Evolutionary conservation across 352 stramenopile species (phyloP), one percentile per base, ranked within the genome.

Genomic region (Phytophthora pini): DNA sequence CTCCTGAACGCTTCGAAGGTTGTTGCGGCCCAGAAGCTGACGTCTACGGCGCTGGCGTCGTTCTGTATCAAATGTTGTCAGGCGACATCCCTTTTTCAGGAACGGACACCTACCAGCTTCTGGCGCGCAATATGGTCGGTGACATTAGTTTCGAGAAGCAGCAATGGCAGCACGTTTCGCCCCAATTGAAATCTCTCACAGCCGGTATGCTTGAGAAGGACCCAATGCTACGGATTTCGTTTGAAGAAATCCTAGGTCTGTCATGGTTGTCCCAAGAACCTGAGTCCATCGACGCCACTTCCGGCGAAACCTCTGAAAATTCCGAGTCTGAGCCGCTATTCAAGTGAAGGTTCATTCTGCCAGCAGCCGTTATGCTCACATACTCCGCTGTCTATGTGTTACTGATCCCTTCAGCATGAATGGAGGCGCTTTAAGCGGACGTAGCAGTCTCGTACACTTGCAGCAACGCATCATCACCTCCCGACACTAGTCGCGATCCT

Each of bases 371-470:
- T 36, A 39, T 38, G 17, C 26, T 53, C 43, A 31, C 41, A 2
- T n/a, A 39, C 49, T 39, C 15, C n/a, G 46, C 56, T 49, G 34
- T 62, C 49, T 54, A 57, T 54, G 26, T 17, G 26, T 41, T 41
- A 10, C 50, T 38, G 46, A 47, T 15, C 29, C 20, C 38, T 49
- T 17, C 45, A 48, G 39, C 7, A 12, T 20, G 39, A 50, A 41
- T 11, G 8, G 41, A 22, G 20, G 24, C 20, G 9, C 10, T 8
- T 60, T 66, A 87, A 63, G 65, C 54, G 26, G 59, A 72, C n/a
- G 79, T 61, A 10, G 75, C 79, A 15, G 88, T 92, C 74, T 97
- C 91, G 71, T 97, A 97, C 24, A 97, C 68, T 76, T 97, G 89
- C 49, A 97, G 68, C 39, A 95, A 62, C 27, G 89, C 89, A 62